Conservation (phyloP, 805 yeast genomes). For the Suhomyces canberraensis region DNA sequence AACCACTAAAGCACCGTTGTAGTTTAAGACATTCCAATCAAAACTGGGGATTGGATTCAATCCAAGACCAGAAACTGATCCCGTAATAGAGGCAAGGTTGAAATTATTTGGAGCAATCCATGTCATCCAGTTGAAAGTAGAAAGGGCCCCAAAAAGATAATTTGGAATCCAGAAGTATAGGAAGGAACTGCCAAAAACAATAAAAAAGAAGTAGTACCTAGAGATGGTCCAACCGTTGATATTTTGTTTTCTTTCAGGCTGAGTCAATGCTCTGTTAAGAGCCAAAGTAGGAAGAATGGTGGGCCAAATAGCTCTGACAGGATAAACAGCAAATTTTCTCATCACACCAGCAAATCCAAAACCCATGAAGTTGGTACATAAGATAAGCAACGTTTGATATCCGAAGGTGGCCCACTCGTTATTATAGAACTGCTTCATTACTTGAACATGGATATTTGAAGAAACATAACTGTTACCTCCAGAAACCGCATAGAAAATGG, state of each 20-base stretch:
- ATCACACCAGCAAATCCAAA: constrained; percentile 16
- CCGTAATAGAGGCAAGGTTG: constrained; percentile 47
- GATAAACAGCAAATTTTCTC: constrained; percentile 15
- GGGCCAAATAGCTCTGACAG: constrained; percentile 14
- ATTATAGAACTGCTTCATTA: constrained; percentile 23
- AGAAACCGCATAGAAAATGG: constrained; percentile 40
- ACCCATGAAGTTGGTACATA: constrained; percentile 15
- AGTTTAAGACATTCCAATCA: constrained; percentile 42
- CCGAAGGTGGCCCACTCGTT: constrained; percentile 21
- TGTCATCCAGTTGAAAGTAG: constrained; percentile 51
- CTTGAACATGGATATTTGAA: constrained; percentile 20
- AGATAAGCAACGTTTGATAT: constrained; percentile 12
- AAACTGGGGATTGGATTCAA: constrained; percentile 51
- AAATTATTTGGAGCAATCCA: constrained; percentile 56
- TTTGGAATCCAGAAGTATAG: constrained; percentile 46
- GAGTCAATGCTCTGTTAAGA: constrained; percentile 45
- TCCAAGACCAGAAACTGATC: constrained; percentile 47
- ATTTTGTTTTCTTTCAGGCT: constrained; percentile 21
- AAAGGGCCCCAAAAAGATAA: constrained; percentile 39
- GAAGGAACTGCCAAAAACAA: constrained; percentile 27
- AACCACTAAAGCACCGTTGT: constrained; percentile 29
- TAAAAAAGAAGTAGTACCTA: constrained; percentile 28
- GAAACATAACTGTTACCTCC: constrained; percentile 23
- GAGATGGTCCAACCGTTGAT: constrained; percentile 22
- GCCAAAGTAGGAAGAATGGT: constrained; percentile 41